Percentiles rank a stretch among this genome's conserved stretches.
Conservation (phyloP, 495 filamentous ascomycete species). For the Aspergillus bridgeri region DNA sequence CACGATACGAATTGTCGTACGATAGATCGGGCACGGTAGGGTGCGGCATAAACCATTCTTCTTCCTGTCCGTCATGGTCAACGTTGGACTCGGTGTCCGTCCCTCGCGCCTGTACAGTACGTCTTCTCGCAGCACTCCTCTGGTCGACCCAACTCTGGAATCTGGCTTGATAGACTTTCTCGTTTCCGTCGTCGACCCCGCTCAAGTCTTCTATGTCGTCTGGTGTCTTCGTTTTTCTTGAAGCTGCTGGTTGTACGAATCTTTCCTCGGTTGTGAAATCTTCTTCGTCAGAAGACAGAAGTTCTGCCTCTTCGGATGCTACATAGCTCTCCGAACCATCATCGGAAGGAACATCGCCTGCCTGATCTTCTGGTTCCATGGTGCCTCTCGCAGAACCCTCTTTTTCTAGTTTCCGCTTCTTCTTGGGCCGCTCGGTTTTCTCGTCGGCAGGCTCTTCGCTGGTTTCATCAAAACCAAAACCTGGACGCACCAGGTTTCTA, state of each 20-base stretch:
- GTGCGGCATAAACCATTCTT: conserved; percentile 85
- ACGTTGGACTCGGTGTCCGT: conserved; percentile 23
- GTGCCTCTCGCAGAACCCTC: conserved; percentile 4
- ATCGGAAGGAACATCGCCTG: conserved; percentile 41
- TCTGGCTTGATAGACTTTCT: conserved; percentile 74
- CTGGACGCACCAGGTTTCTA: conserved; percentile 75
- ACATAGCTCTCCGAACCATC: conserved; percentile 42
- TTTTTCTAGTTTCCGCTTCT: conserved; percentile 38
- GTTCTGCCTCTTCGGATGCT: conserved; percentile 31
- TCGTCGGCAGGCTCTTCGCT: conserved; percentile 27
- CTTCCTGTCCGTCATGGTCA: conserved; percentile 40
- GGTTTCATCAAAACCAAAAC: conserved; percentile 58
- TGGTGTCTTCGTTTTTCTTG: conserved; percentile 38
- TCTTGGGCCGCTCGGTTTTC: conserved; percentile 27
- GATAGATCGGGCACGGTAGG: conserved; percentile 70
- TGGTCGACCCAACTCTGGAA: conserved; percentile 69
- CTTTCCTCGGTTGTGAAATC: conserved; percentile 28
- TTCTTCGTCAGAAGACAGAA: conserved; percentile 34
- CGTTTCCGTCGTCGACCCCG: conserved; percentile 87
- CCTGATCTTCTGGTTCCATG: conserved; percentile 15
- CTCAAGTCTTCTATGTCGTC: conserved; percentile 64
- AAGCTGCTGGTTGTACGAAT: conserved; percentile 30
- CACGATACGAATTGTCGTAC: conserved; percentile 68
- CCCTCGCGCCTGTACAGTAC: conserved; percentile 26
- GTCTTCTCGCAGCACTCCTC: conserved; percentile 62